These are phyloP conservation scores for Amesomyces nigricolor DNA, from an alignment of 2,329 filamentous ascomycete genomes.

Conservation along the genomic window DNA sequence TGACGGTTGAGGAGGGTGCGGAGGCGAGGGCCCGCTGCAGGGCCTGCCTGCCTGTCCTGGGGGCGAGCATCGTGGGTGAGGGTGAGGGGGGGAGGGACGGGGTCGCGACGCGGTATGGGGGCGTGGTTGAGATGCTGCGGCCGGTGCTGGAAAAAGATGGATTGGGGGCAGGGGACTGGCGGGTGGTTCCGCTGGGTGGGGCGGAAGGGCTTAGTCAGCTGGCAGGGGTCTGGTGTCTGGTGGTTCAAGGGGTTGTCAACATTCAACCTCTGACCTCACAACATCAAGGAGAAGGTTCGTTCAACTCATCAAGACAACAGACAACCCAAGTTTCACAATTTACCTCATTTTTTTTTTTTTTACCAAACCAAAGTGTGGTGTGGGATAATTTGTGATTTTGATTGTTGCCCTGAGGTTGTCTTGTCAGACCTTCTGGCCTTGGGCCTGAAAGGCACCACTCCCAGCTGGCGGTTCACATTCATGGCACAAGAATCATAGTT, in stretches of 20 bases:
- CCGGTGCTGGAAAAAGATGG: constrained; percentile 14
- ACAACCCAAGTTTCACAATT: too few relatives aligned
- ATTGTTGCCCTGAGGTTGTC: too few relatives aligned
- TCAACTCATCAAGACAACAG: too few relatives aligned
- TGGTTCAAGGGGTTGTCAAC: background rate
- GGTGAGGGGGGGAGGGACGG: background rate
- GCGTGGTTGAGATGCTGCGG: background rate
- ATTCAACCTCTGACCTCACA: background rate
- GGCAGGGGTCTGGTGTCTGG: background rate
- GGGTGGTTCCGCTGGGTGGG: constrained; percentile 2
- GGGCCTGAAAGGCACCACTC: too few relatives aligned
- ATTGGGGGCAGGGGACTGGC: background rate
- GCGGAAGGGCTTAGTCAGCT: background rate
- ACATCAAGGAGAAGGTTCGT: background rate
- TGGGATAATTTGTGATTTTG: too few relatives aligned
- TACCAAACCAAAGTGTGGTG: too few relatives aligned
- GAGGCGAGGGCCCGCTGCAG: constrained; percentile 52
- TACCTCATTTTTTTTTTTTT: too few relatives aligned
- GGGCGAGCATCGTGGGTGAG: constrained; percentile 52
- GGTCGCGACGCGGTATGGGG: constrained; percentile 9
- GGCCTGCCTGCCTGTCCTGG: constrained; percentile 52
- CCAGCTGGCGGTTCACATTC: too few relatives aligned
- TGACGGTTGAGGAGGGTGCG: constrained; percentile 43
- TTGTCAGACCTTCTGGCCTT: too few relatives aligned
- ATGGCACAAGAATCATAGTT: too few relatives aligned